Conservation (phyloP, 352 stramenopile species). For the Pythium folliculosum region DNA sequence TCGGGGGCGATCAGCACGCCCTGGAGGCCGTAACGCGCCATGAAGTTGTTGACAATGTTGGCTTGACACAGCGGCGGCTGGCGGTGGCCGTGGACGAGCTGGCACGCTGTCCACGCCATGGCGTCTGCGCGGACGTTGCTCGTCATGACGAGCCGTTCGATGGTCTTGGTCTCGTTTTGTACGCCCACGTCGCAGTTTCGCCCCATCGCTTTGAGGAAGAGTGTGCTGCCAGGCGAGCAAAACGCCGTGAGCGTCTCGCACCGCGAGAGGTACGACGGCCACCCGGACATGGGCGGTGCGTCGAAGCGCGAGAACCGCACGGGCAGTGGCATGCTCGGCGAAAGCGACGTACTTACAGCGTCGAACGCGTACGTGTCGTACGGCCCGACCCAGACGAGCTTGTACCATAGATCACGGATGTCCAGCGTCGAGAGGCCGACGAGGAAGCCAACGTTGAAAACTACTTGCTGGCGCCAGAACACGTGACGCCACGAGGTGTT, state of each 20-base stretch:
- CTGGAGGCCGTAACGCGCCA: slow-evolving; percentile 21
- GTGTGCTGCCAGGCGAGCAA: slow-evolving; percentile 20
- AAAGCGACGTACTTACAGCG: slow-evolving; percentile 12
- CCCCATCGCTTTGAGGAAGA: slow-evolving; percentile 29
- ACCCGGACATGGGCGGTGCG: slow-evolving; percentile 8
- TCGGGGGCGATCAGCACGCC: neutral
- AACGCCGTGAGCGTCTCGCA: slow-evolving; percentile 24
- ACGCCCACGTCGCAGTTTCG: slow-evolving; percentile 27
- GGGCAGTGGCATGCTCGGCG: neutral
- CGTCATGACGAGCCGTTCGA: slow-evolving; percentile 25
- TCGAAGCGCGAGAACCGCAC: neutral
- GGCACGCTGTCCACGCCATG: slow-evolving; percentile 34
- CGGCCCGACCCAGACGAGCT: slow-evolving; percentile 34
- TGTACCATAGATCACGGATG: slow-evolving; percentile 34
- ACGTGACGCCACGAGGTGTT: neutral
- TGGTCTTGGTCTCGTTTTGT: slow-evolving; percentile 9
- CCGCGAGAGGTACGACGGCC: slow-evolving; percentile 22
- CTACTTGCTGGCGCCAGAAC: neutral
- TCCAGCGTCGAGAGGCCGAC: slow-evolving; percentile 15
- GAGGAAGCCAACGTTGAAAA: slow-evolving; percentile 3
- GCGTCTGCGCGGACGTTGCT: slow-evolving; percentile 29
- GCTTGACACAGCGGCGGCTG: slow-evolving; percentile 30
- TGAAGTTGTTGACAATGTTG: slow-evolving; percentile 27
- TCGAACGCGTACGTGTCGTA: slow-evolving; percentile 29
- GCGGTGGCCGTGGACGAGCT: slow-evolving; percentile 23